phyloP scores from a whole-genome alignment of 495 filamentous ascomycete genomes.

The Neurospora tetraspora region DNA sequence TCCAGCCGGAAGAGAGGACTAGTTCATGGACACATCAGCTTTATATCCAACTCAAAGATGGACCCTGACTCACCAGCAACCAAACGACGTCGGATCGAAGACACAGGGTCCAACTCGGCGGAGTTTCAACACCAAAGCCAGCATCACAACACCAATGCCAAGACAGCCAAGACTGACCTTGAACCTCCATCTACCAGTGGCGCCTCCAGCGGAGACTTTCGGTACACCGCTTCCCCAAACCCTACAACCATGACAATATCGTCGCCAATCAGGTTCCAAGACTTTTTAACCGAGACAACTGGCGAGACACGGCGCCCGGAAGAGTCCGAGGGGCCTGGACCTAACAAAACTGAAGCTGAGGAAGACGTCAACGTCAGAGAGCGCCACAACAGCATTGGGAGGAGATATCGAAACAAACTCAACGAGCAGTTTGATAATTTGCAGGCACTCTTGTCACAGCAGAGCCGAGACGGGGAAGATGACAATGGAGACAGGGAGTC shows the following conservation, averaged over 20 bases:
- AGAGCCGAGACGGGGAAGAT: neutral
- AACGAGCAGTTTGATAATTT: conserved; percentile 20
- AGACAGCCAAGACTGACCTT: neutral
- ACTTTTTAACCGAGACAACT: neutral
- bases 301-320: neutral
- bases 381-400: conserved; percentile 22
- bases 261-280: neutral
- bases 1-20: neutral
- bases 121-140: neutral
- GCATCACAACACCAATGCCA: neutral
- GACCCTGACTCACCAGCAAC: neutral
- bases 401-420: conserved; percentile 23
- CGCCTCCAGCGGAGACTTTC: neutral
- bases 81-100: neutral
- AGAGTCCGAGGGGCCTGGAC: neutral
- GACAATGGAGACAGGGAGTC: neutral
- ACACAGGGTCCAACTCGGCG: neutral
- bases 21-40: neutral
- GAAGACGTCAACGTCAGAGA: neutral
- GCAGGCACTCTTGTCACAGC: conserved; percentile 7
- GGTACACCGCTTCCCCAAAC: neutral
- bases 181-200: neutral
- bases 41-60: neutral
- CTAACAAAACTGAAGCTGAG: neutral
- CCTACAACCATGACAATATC: neutral